A percentile compares a stretch with the other conserved stretches of the same genome.
Evolutionary conservation across 257 asterid genomes (phyloP).

Genomic region (Rubia yunnanensis): DNA sequence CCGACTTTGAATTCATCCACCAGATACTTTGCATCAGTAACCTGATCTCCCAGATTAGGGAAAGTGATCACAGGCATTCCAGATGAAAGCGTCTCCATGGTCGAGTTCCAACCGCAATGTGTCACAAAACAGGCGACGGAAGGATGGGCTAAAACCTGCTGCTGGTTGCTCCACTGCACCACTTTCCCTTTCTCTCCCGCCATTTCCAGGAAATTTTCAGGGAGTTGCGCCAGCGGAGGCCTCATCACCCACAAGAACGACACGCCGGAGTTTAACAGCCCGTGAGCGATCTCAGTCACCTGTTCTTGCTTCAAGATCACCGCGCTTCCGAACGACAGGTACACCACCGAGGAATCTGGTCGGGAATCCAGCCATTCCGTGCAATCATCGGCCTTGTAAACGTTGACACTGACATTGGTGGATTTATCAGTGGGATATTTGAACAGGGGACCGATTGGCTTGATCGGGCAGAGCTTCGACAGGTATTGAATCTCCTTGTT

Average conservation of each 20-base stretch:
- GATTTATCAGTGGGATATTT: neutral
- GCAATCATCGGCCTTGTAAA: conserved; percentile 36
- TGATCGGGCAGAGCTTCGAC: conserved; percentile 43
- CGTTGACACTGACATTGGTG: conserved; percentile 30
- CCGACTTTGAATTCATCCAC: conserved; percentile 71
- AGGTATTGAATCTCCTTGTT: conserved; percentile 25
- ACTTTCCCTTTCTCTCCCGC: conserved; percentile 47
- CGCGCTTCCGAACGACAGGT: conserved; percentile 68
- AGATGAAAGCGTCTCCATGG: conserved; percentile 61
- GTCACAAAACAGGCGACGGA: conserved; percentile 65
- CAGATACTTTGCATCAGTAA: conserved; percentile 64
- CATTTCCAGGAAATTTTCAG: conserved; percentile 41
- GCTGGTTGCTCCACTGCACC: conserved; percentile 75
- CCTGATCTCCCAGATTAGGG: conserved; percentile 93
- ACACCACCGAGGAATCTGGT: conserved; percentile 46
- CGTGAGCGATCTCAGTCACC: conserved; percentile 55
- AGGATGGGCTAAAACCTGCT: conserved; percentile 58
- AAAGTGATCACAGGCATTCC: conserved; percentile 73
- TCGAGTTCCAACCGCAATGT: conserved; percentile 90
- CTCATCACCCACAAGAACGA: conserved; percentile 59
- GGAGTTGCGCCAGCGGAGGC: conserved; percentile 26
- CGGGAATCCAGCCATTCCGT: conserved; percentile 51
- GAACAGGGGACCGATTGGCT: conserved; percentile 49
- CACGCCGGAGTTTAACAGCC: conserved; percentile 39
- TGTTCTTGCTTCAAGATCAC: conserved; percentile 57